Evolutionary conservation across 768 basidiomycete species (phyloP).

Genomic region (Boletus patriciae): DNA sequence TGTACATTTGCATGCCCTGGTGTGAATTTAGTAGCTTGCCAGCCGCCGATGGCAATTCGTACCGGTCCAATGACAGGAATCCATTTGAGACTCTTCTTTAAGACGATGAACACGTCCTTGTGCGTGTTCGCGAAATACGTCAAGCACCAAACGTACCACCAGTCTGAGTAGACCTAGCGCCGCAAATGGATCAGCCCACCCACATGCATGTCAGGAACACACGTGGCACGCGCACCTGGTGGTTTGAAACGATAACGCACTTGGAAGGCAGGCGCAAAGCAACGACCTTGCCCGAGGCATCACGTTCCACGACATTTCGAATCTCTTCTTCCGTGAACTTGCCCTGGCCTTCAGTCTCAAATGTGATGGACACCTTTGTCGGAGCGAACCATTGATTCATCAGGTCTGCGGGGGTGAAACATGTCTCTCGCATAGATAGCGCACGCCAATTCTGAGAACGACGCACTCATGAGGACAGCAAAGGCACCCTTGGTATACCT

Average conservation of each 20-base stretch:
- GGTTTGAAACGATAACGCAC: conserved; percentile 86
- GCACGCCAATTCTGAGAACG: not conserved
- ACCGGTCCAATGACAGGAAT: conserved; percentile 90
- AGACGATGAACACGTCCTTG: conserved; percentile 79
- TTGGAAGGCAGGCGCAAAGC: conserved; percentile 73
- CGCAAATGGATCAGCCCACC: conserved; percentile 2
- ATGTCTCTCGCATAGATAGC: not conserved
- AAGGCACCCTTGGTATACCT: conserved; percentile 83
- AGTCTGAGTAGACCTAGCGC: conserved; percentile 69
- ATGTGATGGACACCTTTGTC: conserved; percentile 67
- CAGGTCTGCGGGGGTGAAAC: conserved; percentile 49
- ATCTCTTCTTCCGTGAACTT: conserved; percentile 61
- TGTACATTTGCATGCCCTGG: conserved; percentile 90
- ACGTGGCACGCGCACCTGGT: conserved; percentile 60
- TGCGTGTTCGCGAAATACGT: conserved; percentile 70
- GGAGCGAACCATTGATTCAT: conserved; percentile 85
- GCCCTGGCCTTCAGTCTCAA: conserved; percentile 68
- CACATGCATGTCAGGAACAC: not conserved
- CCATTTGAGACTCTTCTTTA: conserved; percentile 89
- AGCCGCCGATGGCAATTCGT: conserved; percentile 22
- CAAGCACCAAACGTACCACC: conserved; percentile 89
- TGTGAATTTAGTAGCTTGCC: conserved; percentile 6
- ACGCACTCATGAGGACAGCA: conserved; percentile 70
- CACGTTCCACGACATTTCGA: conserved; percentile 53
- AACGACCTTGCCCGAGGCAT: conserved; percentile 54